A percentile compares a stretch with the other conserved stretches of the same genome.
Conservation (phyloP, 2,329 filamentous ascomycete genomes). For the Ceratocystis lukuohia region DNA sequence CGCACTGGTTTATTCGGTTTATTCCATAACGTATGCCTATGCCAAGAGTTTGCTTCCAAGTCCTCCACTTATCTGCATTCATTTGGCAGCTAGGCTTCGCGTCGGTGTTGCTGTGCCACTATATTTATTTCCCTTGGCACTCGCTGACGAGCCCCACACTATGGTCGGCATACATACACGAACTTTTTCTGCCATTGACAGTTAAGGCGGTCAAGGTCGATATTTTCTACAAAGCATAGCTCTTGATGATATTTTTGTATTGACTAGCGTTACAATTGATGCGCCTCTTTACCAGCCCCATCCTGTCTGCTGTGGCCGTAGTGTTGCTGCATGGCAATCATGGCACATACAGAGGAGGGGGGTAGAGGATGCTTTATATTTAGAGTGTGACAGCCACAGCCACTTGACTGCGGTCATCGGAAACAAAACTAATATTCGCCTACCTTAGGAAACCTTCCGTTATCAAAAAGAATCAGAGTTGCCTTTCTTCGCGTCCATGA, state of each 20-base stretch:
- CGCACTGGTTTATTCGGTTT: background rate
- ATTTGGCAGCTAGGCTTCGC: no score
- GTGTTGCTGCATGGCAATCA: background rate
- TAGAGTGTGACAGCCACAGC: conserved; percentile 8
- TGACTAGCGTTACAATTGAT: background rate
- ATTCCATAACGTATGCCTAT: background rate
- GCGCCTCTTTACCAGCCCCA: background rate
- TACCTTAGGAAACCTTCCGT: conserved; percentile 6
- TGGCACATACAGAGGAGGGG: no score
- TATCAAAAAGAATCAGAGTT: conserved; percentile 67
- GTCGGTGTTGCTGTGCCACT: background rate
- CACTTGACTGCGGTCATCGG: conserved; percentile 7
- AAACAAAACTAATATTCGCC: conserved; percentile 18
- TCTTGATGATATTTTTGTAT: background rate
- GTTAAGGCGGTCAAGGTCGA: background rate
- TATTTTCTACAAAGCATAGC: background rate
- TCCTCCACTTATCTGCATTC: background rate
- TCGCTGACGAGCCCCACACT: background rate
- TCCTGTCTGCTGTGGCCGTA: background rate
- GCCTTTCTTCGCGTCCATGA: conserved; percentile 90
- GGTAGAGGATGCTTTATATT: background rate
- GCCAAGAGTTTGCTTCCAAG: background rate
- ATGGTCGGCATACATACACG: background rate
- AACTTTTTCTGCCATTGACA: background rate
- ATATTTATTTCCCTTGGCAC: background rate